Evolutionary conservation across 1,284 basidiomycete genomes (phyloP).

Genomic region (Cutaneotrichosporon spelunceum): DNA sequence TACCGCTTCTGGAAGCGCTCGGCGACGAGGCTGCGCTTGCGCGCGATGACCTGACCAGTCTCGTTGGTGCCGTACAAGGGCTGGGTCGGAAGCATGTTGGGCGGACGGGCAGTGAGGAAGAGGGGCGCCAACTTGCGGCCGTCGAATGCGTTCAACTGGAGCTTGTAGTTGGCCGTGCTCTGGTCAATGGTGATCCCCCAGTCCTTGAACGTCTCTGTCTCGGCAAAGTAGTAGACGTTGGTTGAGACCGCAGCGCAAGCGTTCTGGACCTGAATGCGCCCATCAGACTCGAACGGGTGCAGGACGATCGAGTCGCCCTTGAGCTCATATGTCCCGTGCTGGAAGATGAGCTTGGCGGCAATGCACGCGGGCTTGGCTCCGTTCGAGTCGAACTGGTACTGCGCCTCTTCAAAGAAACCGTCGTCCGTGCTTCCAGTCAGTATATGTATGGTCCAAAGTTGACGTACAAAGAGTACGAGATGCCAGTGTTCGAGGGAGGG

Average conservation of each 20-base stretch:
- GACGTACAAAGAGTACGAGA: slow-evolving; percentile 81
- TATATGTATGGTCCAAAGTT: neutral
- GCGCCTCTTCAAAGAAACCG: slow-evolving; percentile 78
- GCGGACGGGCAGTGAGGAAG: slow-evolving; percentile 48
- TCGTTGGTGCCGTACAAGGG: slow-evolving; percentile 49
- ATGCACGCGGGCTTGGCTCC: slow-evolving; percentile 58
- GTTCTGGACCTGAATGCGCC: slow-evolving; percentile 86
- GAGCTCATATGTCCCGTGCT: slow-evolving; percentile 71
- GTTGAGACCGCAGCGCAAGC: slow-evolving; percentile 80
- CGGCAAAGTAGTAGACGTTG: slow-evolving; percentile 75
- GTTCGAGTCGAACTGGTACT: slow-evolving; percentile 80
- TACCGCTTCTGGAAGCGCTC: slow-evolving; percentile 6
- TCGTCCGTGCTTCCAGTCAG: slow-evolving; percentile 56
- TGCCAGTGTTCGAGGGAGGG: slow-evolving; percentile 76
- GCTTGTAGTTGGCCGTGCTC: slow-evolving; percentile 36
- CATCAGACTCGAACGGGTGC: slow-evolving; percentile 66
- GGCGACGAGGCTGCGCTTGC: neutral
- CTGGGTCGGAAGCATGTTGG: slow-evolving; percentile 53
- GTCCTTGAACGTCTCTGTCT: slow-evolving; percentile 48
- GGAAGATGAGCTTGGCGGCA: slow-evolving; percentile 77
- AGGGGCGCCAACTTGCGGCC: slow-evolving; percentile 50
- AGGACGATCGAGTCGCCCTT: slow-evolving; percentile 69
- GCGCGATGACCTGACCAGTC: slow-evolving; percentile 9
- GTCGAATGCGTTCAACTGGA: slow-evolving; percentile 48
- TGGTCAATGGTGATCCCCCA: slow-evolving; percentile 50